These are phyloP conservation scores for Plasmodium malariae DNA, from an alignment of 169 alveolate genomes.

Conservation along the genomic window DNA sequence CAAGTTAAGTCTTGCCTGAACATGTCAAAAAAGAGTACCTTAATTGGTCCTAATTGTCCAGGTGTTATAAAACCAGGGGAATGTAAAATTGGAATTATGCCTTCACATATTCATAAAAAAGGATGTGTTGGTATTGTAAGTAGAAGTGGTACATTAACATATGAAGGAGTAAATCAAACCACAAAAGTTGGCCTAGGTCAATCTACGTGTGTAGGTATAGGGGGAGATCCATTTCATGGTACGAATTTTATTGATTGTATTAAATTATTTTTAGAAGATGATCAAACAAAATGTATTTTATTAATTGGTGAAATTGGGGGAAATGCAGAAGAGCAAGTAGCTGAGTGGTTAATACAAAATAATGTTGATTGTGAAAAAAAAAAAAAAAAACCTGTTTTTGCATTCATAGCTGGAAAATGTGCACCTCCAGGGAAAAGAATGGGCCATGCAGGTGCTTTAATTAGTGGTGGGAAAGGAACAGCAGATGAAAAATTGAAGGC, in stretches of 20 bases:
- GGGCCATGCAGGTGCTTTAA: slow-evolving; percentile 99
- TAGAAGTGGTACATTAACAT: slow-evolving; percentile 96
- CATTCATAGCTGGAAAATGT: slow-evolving; percentile 97
- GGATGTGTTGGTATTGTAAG: slow-evolving; percentile 91
- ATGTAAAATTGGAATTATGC: slow-evolving; percentile 99
- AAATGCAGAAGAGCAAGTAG: slow-evolving; percentile 97
- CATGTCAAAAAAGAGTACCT: slow-evolving; percentile 89
- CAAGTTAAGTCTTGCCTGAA: slow-evolving; percentile 90
- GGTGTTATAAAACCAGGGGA: slow-evolving; percentile 99
- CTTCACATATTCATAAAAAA: slow-evolving; percentile 95
- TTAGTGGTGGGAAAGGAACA: slow-evolving; percentile 98
- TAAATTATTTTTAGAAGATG: slow-evolving; percentile 94
- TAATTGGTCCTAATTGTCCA: slow-evolving; percentile 99
- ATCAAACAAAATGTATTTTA: slow-evolving; percentile 94
- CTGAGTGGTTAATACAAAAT: slow-evolving; percentile 92
- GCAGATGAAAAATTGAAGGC: slow-evolving; percentile 95
- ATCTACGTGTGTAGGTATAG: slow-evolving; percentile 98
- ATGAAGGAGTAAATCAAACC: slow-evolving; percentile 98
- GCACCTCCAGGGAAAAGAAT: slow-evolving; percentile 99
- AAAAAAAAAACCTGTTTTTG: slow-evolving; percentile 94
- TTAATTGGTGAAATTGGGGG: slow-evolving; percentile 99
- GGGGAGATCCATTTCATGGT: slow-evolving; percentile 99
- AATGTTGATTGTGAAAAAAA: slow-evolving; percentile 60
- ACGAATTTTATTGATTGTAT: slow-evolving; percentile 97
- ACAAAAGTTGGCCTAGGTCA: slow-evolving; percentile 97